Percentiles rank a stretch among this genome's conserved stretches.
Conservation (phyloP, 352 stramenopile species). For the Blastocystis sp. region DNA sequence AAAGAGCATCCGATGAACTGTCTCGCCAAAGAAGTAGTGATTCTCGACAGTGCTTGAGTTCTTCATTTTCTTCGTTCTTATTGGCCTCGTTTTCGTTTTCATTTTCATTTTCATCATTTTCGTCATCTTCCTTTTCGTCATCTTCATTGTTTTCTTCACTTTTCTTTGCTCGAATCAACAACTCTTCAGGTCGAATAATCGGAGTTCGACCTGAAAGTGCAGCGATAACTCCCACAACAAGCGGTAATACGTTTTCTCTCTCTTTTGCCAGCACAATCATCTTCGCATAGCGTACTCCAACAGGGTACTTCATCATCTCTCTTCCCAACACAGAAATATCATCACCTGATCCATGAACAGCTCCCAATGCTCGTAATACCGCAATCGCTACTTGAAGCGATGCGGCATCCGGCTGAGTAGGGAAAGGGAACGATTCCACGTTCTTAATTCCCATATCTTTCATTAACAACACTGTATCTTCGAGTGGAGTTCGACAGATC, state of each 20-base stretch:
- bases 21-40: constrained; percentile 57
- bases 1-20: constrained; percentile 60
- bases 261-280: constrained; percentile 71
- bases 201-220: constrained; percentile 63
- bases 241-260: not conserved
- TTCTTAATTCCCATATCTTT: constrained; percentile 92
- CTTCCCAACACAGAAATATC: constrained; percentile 75
- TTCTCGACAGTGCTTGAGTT: constrained; percentile 2
- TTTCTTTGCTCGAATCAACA: constrained; percentile 19
- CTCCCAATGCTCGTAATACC: constrained; percentile 56
- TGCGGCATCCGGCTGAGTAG: constrained; percentile 77
- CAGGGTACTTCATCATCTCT: constrained; percentile 76
- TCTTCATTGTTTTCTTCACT: not conserved
- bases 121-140: constrained; percentile 41
- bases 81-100: constrained; percentile 4
- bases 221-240: constrained; percentile 61
- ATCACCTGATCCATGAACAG: constrained; percentile 67
- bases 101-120: constrained; percentile 42
- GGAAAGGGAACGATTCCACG: constrained; percentile 89
- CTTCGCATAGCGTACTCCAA: constrained; percentile 77
- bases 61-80: constrained; percentile 12
- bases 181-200: constrained; percentile 62
- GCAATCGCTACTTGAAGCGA: constrained; percentile 53
- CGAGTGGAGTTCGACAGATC: constrained; percentile 77
- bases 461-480: constrained; percentile 91